Base-by-base conservation (phyloP, 1,139 yeast species). In the Suhomyces wounanorum region DNA sequence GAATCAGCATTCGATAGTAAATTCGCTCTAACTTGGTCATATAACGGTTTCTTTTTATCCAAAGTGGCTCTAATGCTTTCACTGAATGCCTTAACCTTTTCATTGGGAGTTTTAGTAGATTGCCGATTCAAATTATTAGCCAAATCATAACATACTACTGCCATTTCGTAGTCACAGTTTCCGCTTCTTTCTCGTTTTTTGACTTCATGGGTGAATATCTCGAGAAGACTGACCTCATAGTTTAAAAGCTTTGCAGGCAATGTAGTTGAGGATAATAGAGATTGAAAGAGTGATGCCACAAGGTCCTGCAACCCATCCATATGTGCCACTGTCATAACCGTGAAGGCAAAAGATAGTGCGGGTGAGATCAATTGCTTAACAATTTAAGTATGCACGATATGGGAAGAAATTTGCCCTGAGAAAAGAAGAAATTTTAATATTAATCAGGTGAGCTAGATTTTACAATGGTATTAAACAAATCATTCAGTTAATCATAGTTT, bases 91-190 rank as follows among this genome's bases (percentile, higher is more conserved):
- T 52, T 49, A 18, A 60, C 57, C 17, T 60, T 62, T 10, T 52
- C 49, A 8, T 54, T 50, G 1, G 52, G 57, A 14, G 53, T 54
- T 8, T 44, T 44, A 35, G 55, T 55, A 18, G 60, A 57, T 37
- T 60, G 58, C 23, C 53, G 52, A 39, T 57, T 55, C 16, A 70
- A 54, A 28, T 45, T 52, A 14, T 44, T 46, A 3, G 65, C 59
- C 7, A 64, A 49, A 0, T 52, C 45, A 48, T 62, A 71, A 45
- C 69, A 59, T 1, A 74, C 63, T 52, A 64, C 72, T 1, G 76
- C 75, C 48, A 73, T 48, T 51, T 73, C 78, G 53, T 63, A 68
- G 55, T 77, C 81, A 58, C 81, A 75, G 52, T 68, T 69, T 0
- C 72, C 72, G 3, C 67, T 37, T 17, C 51, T 55, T 4, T 64